A percentile compares a stretch with the other conserved stretches of the same genome.
Evolutionary conservation across 148 eudicot genomes (phyloP).

Genomic region (Fagopyrum homotropicum): DNA sequence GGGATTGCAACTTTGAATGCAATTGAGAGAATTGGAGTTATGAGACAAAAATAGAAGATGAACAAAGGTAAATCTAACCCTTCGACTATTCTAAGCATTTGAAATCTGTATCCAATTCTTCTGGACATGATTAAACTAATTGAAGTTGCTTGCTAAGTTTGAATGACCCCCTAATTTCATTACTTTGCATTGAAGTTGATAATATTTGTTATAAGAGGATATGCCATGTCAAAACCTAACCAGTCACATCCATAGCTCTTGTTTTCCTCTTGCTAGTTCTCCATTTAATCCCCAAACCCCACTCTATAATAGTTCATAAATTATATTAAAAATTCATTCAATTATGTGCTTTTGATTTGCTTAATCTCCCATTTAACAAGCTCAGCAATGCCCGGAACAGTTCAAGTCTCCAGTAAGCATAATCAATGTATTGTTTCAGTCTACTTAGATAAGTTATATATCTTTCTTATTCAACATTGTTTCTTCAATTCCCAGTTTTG

Average conservation of each 20-base stretch:
- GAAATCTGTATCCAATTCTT: too few relatives aligned
- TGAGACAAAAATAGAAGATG: too few relatives aligned
- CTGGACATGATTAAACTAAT: too few relatives aligned
- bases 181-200: too few relatives aligned
- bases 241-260: slow-evolving; percentile 4
- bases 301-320: not conserved
- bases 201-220: not conserved
- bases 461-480: not conserved
- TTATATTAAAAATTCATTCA: not conserved
- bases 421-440: not conserved
- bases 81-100: too few relatives aligned
- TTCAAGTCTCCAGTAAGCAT: slow-evolving; percentile 75
- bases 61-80: too few relatives aligned
- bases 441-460: slow-evolving; percentile 2
- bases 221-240: not conserved
- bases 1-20: too few relatives aligned
- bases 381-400: slow-evolving; percentile 80
- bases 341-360: not conserved
- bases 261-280: not conserved
- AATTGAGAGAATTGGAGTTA: too few relatives aligned
- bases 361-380: not conserved
- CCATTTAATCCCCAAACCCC: not conserved
- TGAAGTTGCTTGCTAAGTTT: too few relatives aligned
- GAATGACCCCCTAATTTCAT: too few relatives aligned
- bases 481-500: not conserved